A percentile compares a stretch with the other conserved stretches of the same genome.
Conservation (phyloP, 345 rosid species). For the Euphorbia peplus region DNA sequence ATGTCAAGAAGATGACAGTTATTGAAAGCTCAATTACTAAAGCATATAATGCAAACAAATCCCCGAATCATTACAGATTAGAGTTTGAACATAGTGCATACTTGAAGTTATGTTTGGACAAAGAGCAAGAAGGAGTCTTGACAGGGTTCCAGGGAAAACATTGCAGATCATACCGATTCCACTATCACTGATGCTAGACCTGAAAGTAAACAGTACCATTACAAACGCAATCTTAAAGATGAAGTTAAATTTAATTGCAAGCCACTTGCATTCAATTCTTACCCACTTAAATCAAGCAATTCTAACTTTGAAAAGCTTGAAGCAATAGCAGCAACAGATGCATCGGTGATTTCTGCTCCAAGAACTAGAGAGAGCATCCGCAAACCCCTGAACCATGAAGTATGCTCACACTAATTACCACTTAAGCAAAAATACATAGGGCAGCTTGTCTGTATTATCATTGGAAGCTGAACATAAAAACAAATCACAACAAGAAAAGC, state of each 20-base stretch:
- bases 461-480: not conserved
- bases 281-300: constrained; percentile 98
- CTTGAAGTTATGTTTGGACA: constrained; percentile 99
- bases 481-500: not conserved
- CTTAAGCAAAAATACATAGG: not conserved
- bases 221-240: constrained; percentile 15
- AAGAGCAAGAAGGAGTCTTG: constrained; percentile 82
- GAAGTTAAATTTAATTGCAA: not conserved
- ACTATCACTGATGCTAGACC: constrained; percentile 90
- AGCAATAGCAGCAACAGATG: constrained; percentile 88
- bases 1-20: not conserved
- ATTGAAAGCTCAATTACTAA: not conserved
- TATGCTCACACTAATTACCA: constrained; percentile 14
- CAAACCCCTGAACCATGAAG: constrained; percentile 49
- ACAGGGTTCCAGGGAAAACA: constrained; percentile 70
- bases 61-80: not conserved
- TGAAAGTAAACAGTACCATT: constrained; percentile 32
- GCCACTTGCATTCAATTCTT: constrained; percentile 32
- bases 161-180: constrained; percentile 99
- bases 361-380: constrained; percentile 94
- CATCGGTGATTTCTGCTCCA: constrained; percentile 87
- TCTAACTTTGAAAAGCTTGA: constrained; percentile 73
- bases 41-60: not conserved
- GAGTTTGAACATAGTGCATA: constrained; percentile 38
- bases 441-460: not conserved